Conservation (phyloP, 2,329 filamentous ascomycete genomes). For the Lachnum nothofagi region DNA sequence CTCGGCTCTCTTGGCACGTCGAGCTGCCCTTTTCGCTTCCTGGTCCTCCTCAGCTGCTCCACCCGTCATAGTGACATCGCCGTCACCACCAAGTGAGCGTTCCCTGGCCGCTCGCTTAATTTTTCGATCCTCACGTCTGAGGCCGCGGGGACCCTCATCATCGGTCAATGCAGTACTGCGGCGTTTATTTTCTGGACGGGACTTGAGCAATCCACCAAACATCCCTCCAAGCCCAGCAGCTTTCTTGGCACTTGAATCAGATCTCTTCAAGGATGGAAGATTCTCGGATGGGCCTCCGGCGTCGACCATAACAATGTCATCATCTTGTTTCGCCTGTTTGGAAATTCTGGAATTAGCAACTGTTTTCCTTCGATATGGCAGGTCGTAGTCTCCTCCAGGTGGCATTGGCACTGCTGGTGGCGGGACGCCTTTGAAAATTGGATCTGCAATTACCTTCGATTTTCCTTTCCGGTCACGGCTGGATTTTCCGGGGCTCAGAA, state of each 20-base stretch:
- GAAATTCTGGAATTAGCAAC: conserved; percentile 43
- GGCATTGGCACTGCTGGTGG: conserved; percentile 32
- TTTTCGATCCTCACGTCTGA: conserved; percentile 35
- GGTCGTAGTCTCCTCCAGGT: conserved; percentile 26
- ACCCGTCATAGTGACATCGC: conserved; percentile 39
- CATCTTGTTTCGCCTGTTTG: conserved; percentile 60
- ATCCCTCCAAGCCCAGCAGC: conserved; percentile 54
- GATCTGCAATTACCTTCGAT: conserved; percentile 39
- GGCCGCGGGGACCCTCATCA: conserved; percentile 38
- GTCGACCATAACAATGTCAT: conserved; percentile 57
- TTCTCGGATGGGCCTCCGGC: conserved; percentile 41
- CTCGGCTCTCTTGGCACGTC: conserved; percentile 54
- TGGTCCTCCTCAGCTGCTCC: conserved; percentile 50
- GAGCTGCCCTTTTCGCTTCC: conserved; percentile 58
- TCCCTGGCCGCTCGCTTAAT: conserved; percentile 29
- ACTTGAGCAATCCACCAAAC: conserved; percentile 52
- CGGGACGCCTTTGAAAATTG: conserved; percentile 18
- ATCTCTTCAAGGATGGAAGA: conserved; percentile 44
- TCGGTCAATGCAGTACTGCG: conserved; percentile 48
- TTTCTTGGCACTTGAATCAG: conserved; percentile 59
- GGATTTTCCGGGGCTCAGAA: conserved; percentile 43
- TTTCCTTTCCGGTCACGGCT: conserved; percentile 38
- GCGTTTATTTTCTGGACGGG: conserved; percentile 44
- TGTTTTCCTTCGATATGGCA: conserved; percentile 26
- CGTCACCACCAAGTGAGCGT: conserved; percentile 41